Percentiles rank a stretch among this genome's conserved stretches.
phyloP scores from a whole-genome alignment of 495 filamentous ascomycete species.

The Lasiosphaeris hirsuta region DNA sequence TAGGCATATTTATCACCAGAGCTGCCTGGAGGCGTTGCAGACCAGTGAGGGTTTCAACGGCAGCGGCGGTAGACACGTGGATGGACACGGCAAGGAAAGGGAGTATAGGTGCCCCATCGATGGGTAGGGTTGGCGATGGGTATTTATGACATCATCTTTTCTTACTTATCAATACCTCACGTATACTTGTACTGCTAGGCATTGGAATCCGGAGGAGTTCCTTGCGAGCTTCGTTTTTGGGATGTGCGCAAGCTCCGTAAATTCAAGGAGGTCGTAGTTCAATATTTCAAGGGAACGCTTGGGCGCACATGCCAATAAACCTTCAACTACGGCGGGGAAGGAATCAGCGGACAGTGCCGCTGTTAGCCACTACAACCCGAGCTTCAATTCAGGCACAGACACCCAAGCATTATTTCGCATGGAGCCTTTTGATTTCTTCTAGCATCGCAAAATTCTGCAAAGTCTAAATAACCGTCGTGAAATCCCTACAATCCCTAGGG shows the following conservation, averaged over 20 bases:
- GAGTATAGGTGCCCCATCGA: conserved; percentile 56
- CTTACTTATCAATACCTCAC: neutral
- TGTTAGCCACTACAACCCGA: too few relatives aligned
- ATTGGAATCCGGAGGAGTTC: too few relatives aligned
- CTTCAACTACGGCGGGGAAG: too few relatives aligned
- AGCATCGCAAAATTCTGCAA: neutral
- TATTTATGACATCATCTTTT: conserved; percentile 11
- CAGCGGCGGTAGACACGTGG: conserved; percentile 13
- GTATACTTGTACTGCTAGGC: neutral
- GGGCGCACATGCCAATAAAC: too few relatives aligned
- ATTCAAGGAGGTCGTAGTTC: too few relatives aligned
- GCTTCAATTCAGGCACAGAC: too few relatives aligned
- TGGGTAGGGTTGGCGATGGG: conserved; percentile 27
- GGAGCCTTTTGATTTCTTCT: neutral
- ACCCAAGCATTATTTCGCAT: too few relatives aligned
- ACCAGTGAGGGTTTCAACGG: conserved; percentile 35
- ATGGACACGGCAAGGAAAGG: conserved; percentile 38
- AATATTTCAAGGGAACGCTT: too few relatives aligned
- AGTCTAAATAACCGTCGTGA: neutral
- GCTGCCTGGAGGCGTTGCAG: conserved; percentile 55
- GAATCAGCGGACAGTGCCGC: too few relatives aligned
- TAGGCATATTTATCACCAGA: conserved; percentile 60
- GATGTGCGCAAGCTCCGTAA: too few relatives aligned
- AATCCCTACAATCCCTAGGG: conserved; percentile 3
- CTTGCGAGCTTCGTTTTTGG: too few relatives aligned